Conservation (phyloP, 2,329 filamentous ascomycete species). For the Xylaria sp. region DNA sequence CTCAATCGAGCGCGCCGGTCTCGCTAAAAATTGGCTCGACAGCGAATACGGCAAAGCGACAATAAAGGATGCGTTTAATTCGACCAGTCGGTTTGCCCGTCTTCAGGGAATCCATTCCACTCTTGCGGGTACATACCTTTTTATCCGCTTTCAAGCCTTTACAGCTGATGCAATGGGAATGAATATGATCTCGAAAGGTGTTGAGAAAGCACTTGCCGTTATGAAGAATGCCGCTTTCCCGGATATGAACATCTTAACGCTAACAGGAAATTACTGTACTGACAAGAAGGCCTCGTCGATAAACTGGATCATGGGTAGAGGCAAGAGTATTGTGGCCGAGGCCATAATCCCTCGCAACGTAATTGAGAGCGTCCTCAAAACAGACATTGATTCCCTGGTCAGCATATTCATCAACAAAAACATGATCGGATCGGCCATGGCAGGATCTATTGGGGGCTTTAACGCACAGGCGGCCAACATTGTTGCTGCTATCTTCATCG, state of each 20-base stretch:
- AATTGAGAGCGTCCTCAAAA: constrained; percentile 90
- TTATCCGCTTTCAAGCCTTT: constrained; percentile 97
- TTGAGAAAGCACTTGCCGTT: constrained; percentile 88
- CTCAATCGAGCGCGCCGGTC: constrained; percentile 86
- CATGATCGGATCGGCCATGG: constrained; percentile 96
- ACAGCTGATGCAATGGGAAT: constrained; percentile 99
- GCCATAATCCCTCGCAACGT: constrained; percentile 92
- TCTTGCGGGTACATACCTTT: constrained; percentile 92
- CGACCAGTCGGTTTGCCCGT: constrained; percentile 92
- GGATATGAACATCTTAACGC: constrained; percentile 93
- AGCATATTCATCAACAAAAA: constrained; percentile 96
- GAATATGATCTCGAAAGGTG: constrained; percentile 99
- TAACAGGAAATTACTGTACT: constrained; percentile 97
- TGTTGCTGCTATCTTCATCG: constrained; percentile 93
- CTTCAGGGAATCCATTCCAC: constrained; percentile 91
- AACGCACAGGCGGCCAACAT: constrained; percentile 99
- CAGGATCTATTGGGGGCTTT: constrained; percentile 93
- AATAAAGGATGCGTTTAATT: constrained; percentile 97
- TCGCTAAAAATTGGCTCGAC: constrained; percentile 96
- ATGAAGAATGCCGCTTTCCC: constrained; percentile 92
- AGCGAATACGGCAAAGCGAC: constrained; percentile 82
- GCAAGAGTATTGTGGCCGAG: constrained; percentile 96
- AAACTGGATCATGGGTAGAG: constrained; percentile 98
- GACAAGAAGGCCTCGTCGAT: constrained; percentile 98
- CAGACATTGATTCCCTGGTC: constrained; percentile 89